phyloP scores from a whole-genome alignment of 2,329 filamentous ascomycete species.

The Macrophomina pseudophaseolina region DNA sequence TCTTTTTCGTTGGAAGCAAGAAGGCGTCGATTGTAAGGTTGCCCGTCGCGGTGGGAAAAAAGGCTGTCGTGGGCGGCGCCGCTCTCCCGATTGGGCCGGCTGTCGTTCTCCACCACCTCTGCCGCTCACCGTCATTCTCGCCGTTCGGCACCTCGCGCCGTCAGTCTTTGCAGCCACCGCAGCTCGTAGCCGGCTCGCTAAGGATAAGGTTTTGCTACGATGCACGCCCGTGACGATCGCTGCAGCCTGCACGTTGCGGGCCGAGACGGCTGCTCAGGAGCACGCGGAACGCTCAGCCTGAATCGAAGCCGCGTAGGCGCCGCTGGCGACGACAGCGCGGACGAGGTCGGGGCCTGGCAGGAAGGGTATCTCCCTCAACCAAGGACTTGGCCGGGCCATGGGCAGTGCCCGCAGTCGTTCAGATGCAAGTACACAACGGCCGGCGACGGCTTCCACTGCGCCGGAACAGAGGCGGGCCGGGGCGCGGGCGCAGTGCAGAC shows the following conservation, averaged over 20 bases:
- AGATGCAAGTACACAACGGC: no score
- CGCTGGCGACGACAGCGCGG: no score
- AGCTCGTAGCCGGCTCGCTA: no score
- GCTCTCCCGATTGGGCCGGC: slow-evolving; percentile 5
- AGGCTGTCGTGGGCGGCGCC: not conserved
- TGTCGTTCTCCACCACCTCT: slow-evolving; percentile 13
- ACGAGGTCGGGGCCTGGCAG: no score
- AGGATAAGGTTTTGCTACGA: not conserved
- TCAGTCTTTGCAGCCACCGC: not conserved
- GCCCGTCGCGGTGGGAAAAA: not conserved
- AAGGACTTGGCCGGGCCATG: no score
- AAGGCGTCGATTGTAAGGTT: not conserved
- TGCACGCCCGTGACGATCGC: not conserved
- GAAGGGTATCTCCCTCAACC: no score
- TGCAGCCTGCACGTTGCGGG: slow-evolving; percentile 15
- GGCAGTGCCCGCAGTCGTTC: no score
- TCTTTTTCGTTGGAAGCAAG: not conserved
- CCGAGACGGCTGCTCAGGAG: slow-evolving; percentile 3
- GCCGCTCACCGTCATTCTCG: not conserved
- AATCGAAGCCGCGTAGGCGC: no score
- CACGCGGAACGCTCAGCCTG: not conserved
- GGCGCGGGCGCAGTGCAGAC: not conserved
- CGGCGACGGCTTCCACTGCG: not conserved
- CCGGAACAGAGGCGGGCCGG: not conserved
- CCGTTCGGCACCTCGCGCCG: not conserved